phyloP scores from a whole-genome alignment of 2,329 filamentous ascomycete species.

The Emmonsiellopsis sp. region DNA sequence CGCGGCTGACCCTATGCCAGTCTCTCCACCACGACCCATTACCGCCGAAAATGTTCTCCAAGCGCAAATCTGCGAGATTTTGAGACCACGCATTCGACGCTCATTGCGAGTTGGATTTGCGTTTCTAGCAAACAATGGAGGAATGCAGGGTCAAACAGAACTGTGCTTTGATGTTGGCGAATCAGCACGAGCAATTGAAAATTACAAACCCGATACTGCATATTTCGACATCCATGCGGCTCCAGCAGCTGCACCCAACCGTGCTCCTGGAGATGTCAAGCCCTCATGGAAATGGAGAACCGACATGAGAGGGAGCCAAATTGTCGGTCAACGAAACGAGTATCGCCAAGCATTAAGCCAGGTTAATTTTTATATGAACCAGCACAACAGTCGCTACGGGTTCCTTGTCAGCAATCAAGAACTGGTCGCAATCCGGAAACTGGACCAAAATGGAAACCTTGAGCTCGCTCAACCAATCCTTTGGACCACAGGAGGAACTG shows the following conservation, averaged over 20 bases:
- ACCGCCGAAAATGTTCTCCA: neutral
- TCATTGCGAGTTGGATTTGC: neutral
- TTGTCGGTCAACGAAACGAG: conserved; percentile 1
- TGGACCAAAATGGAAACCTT: conserved; percentile 12
- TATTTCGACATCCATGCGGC: neutral
- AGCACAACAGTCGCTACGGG: conserved; percentile 1
- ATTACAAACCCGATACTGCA: neutral
- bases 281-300: conserved; percentile 1
- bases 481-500: conserved; percentile 4
- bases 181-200: neutral
- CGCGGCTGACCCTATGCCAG: neutral
- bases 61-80: neutral
- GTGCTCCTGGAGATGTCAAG: conserved; percentile 1
- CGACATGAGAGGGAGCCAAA: neutral
- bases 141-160: neutral
- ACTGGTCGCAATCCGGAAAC: conserved; percentile 12
- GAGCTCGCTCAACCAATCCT: conserved; percentile 9
- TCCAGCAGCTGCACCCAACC: neutral
- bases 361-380: conserved; percentile 2
- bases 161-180: conserved; percentile 1
- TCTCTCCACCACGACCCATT: neutral
- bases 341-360: neutral
- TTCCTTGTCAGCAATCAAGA: conserved; percentile 6
- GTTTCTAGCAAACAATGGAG: neutral
- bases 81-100: neutral